A percentile compares a stretch with the other conserved stretches of the same genome.
Evolutionary conservation across 768 basidiomycete genomes (phyloP).

Genomic region (Piloderma croceum): DNA sequence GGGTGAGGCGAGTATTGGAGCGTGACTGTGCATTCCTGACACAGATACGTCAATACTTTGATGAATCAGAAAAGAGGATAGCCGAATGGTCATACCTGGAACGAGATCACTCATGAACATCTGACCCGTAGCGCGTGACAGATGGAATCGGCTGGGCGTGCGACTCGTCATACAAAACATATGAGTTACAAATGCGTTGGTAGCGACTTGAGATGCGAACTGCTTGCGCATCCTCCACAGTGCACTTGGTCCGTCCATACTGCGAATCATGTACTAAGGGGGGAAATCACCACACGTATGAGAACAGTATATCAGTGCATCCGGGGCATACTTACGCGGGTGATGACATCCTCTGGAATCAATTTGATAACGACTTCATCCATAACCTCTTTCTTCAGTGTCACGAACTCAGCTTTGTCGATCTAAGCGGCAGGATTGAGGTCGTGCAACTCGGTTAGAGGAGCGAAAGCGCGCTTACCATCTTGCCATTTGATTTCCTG

Average conservation of each 20-base stretch:
- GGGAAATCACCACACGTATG: not conserved
- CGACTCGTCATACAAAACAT: slow-evolving; percentile 80
- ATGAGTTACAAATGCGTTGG: slow-evolving; percentile 89
- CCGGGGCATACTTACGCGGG: slow-evolving; percentile 55
- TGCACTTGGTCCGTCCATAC: slow-evolving; percentile 78
- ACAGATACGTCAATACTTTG: no score
- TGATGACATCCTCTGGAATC: slow-evolving; percentile 83
- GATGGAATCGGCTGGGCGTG: slow-evolving; percentile 75
- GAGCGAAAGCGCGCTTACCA: slow-evolving; percentile 26
- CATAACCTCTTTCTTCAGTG: slow-evolving; percentile 75
- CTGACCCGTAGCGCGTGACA: slow-evolving; percentile 85
- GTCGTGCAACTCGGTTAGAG: not conserved
- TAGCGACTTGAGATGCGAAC: slow-evolving; percentile 85
- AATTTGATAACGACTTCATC: slow-evolving; percentile 86
- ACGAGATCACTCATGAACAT: slow-evolving; percentile 92
- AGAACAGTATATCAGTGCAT: not conserved
- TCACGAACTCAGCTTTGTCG: slow-evolving; percentile 61
- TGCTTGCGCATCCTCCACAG: slow-evolving; percentile 98
- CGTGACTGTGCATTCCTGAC: slow-evolving; percentile 31
- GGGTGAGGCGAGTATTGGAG: slow-evolving; percentile 66
- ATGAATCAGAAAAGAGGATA: slow-evolving; percentile 1
- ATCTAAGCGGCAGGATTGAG: slow-evolving; percentile 32
- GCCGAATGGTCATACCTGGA: slow-evolving; percentile 49
- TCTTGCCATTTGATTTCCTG: slow-evolving; percentile 41
- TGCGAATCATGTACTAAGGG: slow-evolving; percentile 80